Evolutionary conservation across 257 asterid species (phyloP).

Genomic region (Solanum ossicruentum): DNA sequence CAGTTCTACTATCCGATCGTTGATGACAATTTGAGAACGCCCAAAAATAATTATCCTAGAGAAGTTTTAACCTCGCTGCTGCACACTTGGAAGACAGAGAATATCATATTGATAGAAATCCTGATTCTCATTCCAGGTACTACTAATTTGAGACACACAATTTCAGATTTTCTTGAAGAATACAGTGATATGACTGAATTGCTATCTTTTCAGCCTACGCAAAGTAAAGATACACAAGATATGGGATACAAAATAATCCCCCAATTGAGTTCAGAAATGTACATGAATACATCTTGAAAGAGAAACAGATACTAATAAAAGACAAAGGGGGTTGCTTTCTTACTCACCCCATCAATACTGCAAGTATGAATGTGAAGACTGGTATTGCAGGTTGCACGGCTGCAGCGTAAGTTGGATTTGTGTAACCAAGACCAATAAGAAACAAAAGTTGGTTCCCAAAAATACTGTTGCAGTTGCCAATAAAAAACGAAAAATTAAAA

Average conservation of each 20-base stretch:
- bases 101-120: background rate
- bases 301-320: background rate
- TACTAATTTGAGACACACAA: background rate
- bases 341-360: slow-evolving; percentile 85
- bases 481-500: background rate
- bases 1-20: background rate
- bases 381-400: slow-evolving; percentile 97
- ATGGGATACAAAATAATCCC: background rate
- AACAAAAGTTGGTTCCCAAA: slow-evolving; percentile 95
- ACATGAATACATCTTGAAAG: background rate
- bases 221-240: background rate
- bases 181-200: background rate
- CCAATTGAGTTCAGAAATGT: background rate
- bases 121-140: background rate
- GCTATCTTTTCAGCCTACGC: background rate
- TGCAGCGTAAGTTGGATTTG: slow-evolving; percentile 94
- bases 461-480: slow-evolving; percentile 37
- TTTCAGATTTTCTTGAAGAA: background rate
- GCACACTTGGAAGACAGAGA: background rate
- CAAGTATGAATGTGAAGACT: slow-evolving; percentile 86
- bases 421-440: slow-evolving; percentile 90
- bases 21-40: background rate
- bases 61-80: background rate
- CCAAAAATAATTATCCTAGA: background rate
- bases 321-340: background rate